Percentiles rank a stretch among this genome's conserved stretches.
phyloP scores from a whole-genome alignment of 441 rosid genomes.

The Adansonia madagascariensis region DNA sequence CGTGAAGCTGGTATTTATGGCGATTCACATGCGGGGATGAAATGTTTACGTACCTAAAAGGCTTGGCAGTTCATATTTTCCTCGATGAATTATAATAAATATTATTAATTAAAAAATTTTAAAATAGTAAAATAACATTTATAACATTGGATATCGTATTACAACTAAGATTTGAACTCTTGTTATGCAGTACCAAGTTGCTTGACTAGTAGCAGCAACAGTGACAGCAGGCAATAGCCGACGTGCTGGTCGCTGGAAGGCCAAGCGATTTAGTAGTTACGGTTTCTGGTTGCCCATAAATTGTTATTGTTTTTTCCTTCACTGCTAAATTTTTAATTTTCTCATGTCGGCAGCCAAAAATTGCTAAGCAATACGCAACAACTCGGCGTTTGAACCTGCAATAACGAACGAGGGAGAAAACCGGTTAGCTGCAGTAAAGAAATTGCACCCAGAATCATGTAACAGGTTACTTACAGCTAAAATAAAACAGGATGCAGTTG shows the following conservation, averaged over 20 bases:
- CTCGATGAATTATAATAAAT: too few relatives aligned
- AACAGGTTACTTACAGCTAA: neutral
- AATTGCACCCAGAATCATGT: neutral
- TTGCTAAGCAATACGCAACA: neutral
- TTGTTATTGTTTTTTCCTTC: neutral
- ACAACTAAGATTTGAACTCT: too few relatives aligned
- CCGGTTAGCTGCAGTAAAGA: neutral
- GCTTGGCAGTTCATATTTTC: too few relatives aligned
- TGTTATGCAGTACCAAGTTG: neutral
- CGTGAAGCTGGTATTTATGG: neutral
- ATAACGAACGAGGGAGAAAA: neutral
- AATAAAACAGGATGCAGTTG: neutral
- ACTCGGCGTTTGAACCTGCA: neutral
- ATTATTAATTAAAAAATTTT: too few relatives aligned
- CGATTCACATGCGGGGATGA: neutral
- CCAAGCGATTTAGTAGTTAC: neutral
- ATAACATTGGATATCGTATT: too few relatives aligned
- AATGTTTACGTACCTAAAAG: too few relatives aligned
- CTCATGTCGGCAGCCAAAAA: neutral
- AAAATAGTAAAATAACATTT: too few relatives aligned
- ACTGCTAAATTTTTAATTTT: neutral
- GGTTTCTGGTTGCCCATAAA: conserved; percentile 1
- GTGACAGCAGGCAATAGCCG: neutral
- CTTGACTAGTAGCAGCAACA: neutral
- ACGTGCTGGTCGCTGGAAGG: neutral